These are phyloP conservation scores for Talaromyces adpressus DNA, from an alignment of 495 filamentous ascomycete genomes.

Conservation along the genomic window DNA sequence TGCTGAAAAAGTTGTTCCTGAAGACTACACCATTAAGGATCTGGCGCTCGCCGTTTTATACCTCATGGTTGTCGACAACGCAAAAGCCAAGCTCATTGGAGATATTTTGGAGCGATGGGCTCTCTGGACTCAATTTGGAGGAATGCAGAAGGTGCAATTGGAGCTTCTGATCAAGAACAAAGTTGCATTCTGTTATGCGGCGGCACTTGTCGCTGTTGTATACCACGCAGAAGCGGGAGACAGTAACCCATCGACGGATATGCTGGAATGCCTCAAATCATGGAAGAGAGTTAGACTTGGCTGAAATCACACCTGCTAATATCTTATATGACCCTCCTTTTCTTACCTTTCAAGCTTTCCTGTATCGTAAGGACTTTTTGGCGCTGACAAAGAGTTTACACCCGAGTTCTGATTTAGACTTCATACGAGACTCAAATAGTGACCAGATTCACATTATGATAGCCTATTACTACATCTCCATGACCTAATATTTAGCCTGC, in stretches of 20 bases:
- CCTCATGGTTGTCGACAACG: slow-evolving; percentile 46
- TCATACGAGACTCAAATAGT: too few species aligned
- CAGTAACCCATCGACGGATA: slow-evolving; percentile 48
- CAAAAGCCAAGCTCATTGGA: slow-evolving; percentile 34
- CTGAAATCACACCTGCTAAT: slow-evolving; percentile 16
- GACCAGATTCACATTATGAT: too few species aligned
- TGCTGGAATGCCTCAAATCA: slow-evolving; percentile 53
- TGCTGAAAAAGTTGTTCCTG: slow-evolving; percentile 18
- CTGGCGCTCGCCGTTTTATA: slow-evolving; percentile 45
- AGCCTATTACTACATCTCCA: too few species aligned
- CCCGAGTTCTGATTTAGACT: too few species aligned
- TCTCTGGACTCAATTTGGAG: slow-evolving; percentile 50
- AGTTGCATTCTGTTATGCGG: slow-evolving; percentile 43
- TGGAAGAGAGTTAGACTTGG: slow-evolving; percentile 54
- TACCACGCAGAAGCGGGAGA: slow-evolving; percentile 38
- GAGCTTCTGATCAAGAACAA: slow-evolving; percentile 32
- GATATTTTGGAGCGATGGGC: slow-evolving; percentile 50
- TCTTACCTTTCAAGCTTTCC: too few species aligned
- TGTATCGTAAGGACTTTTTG: too few species aligned
- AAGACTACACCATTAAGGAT: slow-evolving; percentile 19
- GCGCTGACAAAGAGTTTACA: too few species aligned
- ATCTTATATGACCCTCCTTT: too few species aligned
- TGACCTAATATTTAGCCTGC: neutral
- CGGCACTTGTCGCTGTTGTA: slow-evolving; percentile 44
- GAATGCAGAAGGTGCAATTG: slow-evolving; percentile 48